Evolutionary conservation across 345 rosid genomes (phyloP).

Genomic region (Raphanus raphanistrum): DNA sequence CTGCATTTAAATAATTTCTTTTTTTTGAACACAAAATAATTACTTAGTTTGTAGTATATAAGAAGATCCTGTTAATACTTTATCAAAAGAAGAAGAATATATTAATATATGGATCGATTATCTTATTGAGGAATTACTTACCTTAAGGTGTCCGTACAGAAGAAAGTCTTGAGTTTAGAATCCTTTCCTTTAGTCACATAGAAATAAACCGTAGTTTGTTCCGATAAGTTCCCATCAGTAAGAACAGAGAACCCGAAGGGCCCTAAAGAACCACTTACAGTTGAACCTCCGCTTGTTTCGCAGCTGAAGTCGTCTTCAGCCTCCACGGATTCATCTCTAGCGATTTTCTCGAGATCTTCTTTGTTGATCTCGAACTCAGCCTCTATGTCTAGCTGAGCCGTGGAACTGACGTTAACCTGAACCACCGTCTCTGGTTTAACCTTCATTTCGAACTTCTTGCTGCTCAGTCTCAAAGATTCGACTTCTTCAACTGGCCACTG

Average conservation of each 20-base stretch:
- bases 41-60: not conserved
- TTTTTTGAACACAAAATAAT: no score
- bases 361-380: conserved; percentile 58
- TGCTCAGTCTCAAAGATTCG: conserved; percentile 57
- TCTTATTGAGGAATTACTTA: not conserved
- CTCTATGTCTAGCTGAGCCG: conserved; percentile 68
- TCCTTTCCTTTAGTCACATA: conserved; percentile 43
- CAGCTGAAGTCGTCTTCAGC: conserved; percentile 42
- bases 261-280: conserved; percentile 58
- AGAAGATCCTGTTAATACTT: not conserved
- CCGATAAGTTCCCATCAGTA: conserved; percentile 62
- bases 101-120: not conserved
- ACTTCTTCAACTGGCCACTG: conserved; percentile 88
- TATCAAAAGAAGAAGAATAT: no score
- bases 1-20: no score
- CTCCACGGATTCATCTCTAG: conserved; percentile 34
- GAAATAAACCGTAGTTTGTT: conserved; percentile 72
- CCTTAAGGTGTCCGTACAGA: conserved; percentile 63
- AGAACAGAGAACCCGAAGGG: conserved; percentile 76
- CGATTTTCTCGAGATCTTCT: conserved; percentile 18
- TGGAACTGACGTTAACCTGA: conserved; percentile 55
- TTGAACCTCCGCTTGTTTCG: conserved; percentile 43
- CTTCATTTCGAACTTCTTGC: conserved; percentile 50
- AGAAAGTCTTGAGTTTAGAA: conserved; percentile 45
- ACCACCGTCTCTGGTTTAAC: conserved; percentile 56